Conservation (phyloP, 495 filamentous ascomycete genomes). For the Daldinia loculata region DNA sequence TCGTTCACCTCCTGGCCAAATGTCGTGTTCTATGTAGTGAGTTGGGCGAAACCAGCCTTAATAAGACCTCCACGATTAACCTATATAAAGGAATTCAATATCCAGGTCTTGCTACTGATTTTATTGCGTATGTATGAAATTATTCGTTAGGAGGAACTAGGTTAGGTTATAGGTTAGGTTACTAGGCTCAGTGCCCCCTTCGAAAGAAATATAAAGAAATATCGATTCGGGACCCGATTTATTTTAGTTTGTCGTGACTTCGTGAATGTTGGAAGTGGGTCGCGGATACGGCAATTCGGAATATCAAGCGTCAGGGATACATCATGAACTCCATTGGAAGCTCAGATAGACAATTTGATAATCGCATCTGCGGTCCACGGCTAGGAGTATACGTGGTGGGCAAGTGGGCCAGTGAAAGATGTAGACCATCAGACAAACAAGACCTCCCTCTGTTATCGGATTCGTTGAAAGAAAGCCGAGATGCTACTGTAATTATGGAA, state of each 20-base stretch:
- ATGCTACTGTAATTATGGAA: slow-evolving; percentile 4
- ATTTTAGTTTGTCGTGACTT: slow-evolving; percentile 17
- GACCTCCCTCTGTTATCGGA: background rate
- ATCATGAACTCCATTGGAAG: slow-evolving; percentile 26
- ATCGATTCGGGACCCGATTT: slow-evolving; percentile 24
- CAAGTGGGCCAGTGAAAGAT: slow-evolving; percentile 22
- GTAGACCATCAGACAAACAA: slow-evolving; percentile 18
- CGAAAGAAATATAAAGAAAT: slow-evolving; percentile 26
- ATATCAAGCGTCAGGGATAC: slow-evolving; percentile 21
- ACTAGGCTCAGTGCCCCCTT: background rate
- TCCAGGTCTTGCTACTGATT: background rate
- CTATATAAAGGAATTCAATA: background rate
- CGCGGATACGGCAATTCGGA: slow-evolving; percentile 15
- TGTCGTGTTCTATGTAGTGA: slow-evolving; percentile 8
- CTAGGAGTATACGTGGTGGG: slow-evolving; percentile 34
- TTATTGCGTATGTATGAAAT: slow-evolving; percentile 7
- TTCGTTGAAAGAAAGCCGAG: background rate
- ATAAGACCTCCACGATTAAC: background rate
- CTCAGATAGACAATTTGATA: slow-evolving; percentile 13
- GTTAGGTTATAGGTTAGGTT: too few relatives aligned
- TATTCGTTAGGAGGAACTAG: slow-evolving; percentile 4
- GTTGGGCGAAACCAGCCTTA: slow-evolving; percentile 9
- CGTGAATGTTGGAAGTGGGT: slow-evolving; percentile 34
- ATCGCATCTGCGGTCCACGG: slow-evolving; percentile 26
- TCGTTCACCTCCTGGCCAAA: slow-evolving; percentile 13